Percentiles rank a stretch among this genome's conserved stretches.
phyloP scores from a whole-genome alignment of 2,329 filamentous ascomycete species.

The Curvularia sp. region DNA sequence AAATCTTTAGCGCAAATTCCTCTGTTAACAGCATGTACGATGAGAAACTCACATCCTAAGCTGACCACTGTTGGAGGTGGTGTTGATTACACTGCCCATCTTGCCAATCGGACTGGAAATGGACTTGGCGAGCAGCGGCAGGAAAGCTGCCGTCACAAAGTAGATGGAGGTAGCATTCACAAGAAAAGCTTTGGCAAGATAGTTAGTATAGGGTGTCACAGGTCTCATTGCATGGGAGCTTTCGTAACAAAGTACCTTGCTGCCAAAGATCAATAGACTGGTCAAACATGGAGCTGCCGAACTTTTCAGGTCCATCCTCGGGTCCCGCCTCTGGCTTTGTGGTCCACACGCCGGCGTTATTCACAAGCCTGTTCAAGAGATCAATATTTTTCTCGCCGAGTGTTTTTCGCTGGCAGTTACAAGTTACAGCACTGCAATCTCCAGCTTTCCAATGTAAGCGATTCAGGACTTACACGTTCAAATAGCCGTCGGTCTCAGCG shows the following conservation, averaged over 20 bases:
- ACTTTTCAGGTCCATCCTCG: background rate
- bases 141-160: constrained; percentile 1
- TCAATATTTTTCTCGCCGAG: too few relatives aligned
- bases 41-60: background rate
- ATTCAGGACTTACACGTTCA: background rate
- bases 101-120: background rate
- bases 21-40: background rate
- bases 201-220: background rate
- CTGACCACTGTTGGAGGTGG: background rate
- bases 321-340: background rate
- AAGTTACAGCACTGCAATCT: too few relatives aligned
- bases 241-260: background rate
- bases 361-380: background rate
- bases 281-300: constrained; percentile 1
- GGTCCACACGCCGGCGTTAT: constrained; percentile 1
- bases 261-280: constrained; percentile 5
- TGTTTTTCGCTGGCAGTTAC: background rate
- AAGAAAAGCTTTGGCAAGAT: background rate
- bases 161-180: constrained; percentile 2
- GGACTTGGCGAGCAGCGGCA: background rate
- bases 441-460: too few relatives aligned
- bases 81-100: constrained; percentile 1
- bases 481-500: background rate
- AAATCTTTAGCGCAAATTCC: background rate
- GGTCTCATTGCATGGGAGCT: background rate